Evolutionary conservation across 805 yeast species (phyloP).

Genomic region (Yamadazyma phyllophila): DNA sequence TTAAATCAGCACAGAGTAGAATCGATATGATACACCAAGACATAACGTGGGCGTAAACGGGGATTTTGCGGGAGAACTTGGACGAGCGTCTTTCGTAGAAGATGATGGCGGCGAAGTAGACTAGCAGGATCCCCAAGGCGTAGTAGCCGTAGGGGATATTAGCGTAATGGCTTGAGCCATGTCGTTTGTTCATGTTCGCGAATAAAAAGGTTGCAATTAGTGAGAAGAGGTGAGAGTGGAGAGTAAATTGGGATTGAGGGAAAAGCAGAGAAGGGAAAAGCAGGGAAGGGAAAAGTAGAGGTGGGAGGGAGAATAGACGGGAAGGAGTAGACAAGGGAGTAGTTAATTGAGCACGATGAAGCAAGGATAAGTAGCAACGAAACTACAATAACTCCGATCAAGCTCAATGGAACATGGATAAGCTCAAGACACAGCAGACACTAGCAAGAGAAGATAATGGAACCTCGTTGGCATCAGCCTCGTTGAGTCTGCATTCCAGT

Average conservation of each 20-base stretch:
- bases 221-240: neutral
- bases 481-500: no score
- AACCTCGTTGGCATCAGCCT: no score
- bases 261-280: neutral
- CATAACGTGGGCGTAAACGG: slow-evolving; percentile 1
- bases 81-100: neutral
- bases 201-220: neutral
- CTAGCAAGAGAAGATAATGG: no score
- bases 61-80: neutral
- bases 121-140: slow-evolving; percentile 34
- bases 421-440: no score
- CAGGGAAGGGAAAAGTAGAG: no score
- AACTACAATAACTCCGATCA: no score
- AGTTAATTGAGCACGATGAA: no score
- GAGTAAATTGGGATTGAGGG: neutral
- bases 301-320: no score
- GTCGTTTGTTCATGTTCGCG: neutral
- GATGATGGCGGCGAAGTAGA: slow-evolving; percentile 23
- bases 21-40: slow-evolving; percentile 1
- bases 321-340: no score
- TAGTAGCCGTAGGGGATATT: slow-evolving; percentile 61
- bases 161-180: slow-evolving; percentile 37
- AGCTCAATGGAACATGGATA: no score
- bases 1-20: slow-evolving; percentile 1
- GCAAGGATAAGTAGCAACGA: no score